phyloP scores from a whole-genome alignment of 2,329 filamentous ascomycete species.

The Orbilia javanica region DNA sequence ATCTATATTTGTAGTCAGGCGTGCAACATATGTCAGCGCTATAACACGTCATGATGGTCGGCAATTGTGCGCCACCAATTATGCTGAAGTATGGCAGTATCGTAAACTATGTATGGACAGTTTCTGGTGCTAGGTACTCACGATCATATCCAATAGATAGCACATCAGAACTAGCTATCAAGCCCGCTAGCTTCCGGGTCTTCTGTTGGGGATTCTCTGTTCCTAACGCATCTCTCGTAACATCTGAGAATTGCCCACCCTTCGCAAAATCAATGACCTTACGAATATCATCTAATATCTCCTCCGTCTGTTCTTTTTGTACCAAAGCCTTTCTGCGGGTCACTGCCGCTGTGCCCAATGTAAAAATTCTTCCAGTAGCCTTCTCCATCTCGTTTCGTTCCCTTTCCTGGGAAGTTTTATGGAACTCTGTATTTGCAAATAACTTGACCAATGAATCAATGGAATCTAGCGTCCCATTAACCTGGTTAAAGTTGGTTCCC shows the following conservation, averaged over 20 bases:
- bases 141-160: background rate
- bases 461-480: constrained; percentile 1
- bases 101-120: too few species aligned
- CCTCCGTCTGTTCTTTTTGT: background rate
- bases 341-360: background rate
- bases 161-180: background rate
- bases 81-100: too few species aligned
- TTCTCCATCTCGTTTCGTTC: constrained; percentile 17
- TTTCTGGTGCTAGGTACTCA: too few species aligned
- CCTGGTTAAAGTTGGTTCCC: background rate
- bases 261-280: background rate
- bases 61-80: too few species aligned
- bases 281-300: background rate
- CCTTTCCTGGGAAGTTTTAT: background rate
- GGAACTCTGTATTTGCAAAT: background rate
- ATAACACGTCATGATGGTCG: too few species aligned
- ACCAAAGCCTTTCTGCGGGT: background rate
- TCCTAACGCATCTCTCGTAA: background rate
- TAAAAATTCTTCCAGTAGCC: constrained; percentile 5
- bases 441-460: constrained; percentile 4
- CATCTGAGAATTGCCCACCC: background rate
- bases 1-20: too few species aligned
- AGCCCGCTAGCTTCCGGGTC: background rate
- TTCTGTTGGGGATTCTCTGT: background rate
- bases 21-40: too few species aligned